Evolutionary conservation across 768 basidiomycete genomes (phyloP), one percentile per base, ranked within the genome.

Genomic region (Podaxis carcinomalis): DNA sequence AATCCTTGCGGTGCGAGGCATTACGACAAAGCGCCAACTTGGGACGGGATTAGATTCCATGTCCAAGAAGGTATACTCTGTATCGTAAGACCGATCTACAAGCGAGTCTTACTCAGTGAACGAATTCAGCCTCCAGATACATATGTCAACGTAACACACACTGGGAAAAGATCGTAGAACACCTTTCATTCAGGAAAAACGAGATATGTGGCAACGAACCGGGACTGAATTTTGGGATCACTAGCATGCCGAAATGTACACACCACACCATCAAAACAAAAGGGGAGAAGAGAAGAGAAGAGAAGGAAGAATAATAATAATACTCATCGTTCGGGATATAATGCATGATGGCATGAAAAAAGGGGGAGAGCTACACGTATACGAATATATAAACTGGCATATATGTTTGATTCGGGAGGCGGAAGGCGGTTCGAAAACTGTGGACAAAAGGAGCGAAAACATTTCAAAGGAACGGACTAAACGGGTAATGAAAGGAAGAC

Each of bases 271-370:
- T 27, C 42, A 55, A 54, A 23, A 54, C n/a, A 54, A 40, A 46
- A 46, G 21, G 52, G 51, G 14, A 27, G 47, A 46, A 32, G 53
- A 13, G 16, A 47, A 60, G 40, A 19, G 53, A 44, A 54, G 40
- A 53, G 14, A 40, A 28, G 23, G 52, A 61, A 54, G 36, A 61
- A 61, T 61, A 61, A 61, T 61, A 55, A 61, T 61, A 61, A 54
- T 57, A 39, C 23, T 57, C 52, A 61, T 53, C 53, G 59, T 61
- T 55, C 51, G 23, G 59, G 53, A 54, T 55, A 61, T 61, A 61
- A 61, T 61, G 59, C 59, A 37, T 59, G 37, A 52, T 39, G 46
- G 59, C 52, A 49, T 55, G 46, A 54, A 51, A 37, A 47, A 53
- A 40, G 42, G n/a, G 47, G n/a, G 49, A 39, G 23, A 49, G 51